Evolutionary conservation across 139 green algal species (phyloP).

Genomic region (Picocystis salinarum): DNA sequence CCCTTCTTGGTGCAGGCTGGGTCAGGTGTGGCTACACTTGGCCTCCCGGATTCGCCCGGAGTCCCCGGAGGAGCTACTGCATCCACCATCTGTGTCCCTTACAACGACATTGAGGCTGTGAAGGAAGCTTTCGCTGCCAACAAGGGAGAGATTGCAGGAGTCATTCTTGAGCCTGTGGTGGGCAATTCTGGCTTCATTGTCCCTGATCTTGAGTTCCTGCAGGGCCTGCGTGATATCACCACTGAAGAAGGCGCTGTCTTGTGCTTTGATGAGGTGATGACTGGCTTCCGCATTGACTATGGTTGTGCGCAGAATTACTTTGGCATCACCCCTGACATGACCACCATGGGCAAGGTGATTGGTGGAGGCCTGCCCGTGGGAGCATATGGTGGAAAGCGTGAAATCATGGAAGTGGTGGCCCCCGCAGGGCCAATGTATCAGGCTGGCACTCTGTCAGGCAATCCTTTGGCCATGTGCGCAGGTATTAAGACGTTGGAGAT

Average conservation of each 20-base stretch:
- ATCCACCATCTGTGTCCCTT: slow-evolving; percentile 46
- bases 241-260: slow-evolving; percentile 73
- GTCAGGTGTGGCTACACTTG: slow-evolving; percentile 84
- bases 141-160: slow-evolving; percentile 85
- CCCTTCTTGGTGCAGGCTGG: slow-evolving; percentile 88
- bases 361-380: slow-evolving; percentile 90
- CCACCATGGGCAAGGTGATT: slow-evolving; percentile 99
- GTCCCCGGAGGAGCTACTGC: slow-evolving; percentile 4
- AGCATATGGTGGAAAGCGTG: slow-evolving; percentile 77
- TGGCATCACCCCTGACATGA: slow-evolving; percentile 89
- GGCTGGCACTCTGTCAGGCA: slow-evolving; percentile 86
- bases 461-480: slow-evolving; percentile 94
- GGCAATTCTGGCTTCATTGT: slow-evolving; percentile 96
- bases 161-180: slow-evolving; percentile 92
- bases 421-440: slow-evolving; percentile 95
- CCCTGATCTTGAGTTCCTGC: slow-evolving; percentile 75
- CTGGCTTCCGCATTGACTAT: slow-evolving; percentile 69
- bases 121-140: slow-evolving; percentile 70
- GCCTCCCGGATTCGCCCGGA: slow-evolving; percentile 42
- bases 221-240: slow-evolving; percentile 70
- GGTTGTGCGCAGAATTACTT: slow-evolving; percentile 77
- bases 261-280: slow-evolving; percentile 90
- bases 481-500: slow-evolving; percentile 98
- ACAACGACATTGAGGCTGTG: slow-evolving; percentile 57
- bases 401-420: slow-evolving; percentile 97